Evolutionary conservation across 306 rosid species (phyloP).

Genomic region (Acacia melanoxylon): DNA sequence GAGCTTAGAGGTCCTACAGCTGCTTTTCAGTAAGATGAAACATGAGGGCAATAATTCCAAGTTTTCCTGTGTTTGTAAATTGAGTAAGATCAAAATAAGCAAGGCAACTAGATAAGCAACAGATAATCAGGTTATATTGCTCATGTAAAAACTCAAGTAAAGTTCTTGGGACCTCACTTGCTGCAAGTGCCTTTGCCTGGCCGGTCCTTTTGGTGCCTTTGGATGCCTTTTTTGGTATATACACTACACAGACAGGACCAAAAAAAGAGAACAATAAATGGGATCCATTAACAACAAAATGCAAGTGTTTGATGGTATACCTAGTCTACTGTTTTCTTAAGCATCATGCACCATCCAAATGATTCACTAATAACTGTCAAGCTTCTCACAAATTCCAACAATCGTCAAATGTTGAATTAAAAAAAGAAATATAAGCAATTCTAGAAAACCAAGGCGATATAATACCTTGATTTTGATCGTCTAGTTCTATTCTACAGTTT

Average conservation of each 20-base stretch:
- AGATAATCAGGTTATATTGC: not conserved
- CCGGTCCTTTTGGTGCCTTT: conserved; percentile 86
- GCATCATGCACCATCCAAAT: not conserved
- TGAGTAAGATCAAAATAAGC: not conserved
- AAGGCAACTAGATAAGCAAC: not conserved
- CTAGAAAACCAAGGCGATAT: not conserved
- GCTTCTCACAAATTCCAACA: not conserved
- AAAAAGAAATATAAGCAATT: not conserved
- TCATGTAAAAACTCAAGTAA: conserved; percentile 89
- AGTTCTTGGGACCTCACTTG: conserved; percentile 82
- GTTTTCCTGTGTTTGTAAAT: conserved; percentile 56
- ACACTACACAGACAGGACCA: conserved; percentile 39
- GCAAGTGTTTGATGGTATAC: not conserved
- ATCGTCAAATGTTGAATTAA: not conserved
- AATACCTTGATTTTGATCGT: conserved; percentile 66
- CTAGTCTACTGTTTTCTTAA: not conserved
- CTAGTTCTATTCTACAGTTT: conserved; percentile 48
- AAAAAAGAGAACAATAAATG: not conserved
- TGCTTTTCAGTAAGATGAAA: conserved; percentile 79
- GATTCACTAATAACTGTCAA: not conserved
- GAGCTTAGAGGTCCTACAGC: conserved; percentile 96
- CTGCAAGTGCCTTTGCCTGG: conserved; percentile 96
- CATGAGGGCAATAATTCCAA: conserved; percentile 78
- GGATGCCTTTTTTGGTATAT: conserved; percentile 69
- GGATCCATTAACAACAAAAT: not conserved